Evolutionary conservation across 225 moss, liverwort and hornwort genomes (phyloP).

Genomic region (Bryoerythrophyllum caledonicum): DNA sequence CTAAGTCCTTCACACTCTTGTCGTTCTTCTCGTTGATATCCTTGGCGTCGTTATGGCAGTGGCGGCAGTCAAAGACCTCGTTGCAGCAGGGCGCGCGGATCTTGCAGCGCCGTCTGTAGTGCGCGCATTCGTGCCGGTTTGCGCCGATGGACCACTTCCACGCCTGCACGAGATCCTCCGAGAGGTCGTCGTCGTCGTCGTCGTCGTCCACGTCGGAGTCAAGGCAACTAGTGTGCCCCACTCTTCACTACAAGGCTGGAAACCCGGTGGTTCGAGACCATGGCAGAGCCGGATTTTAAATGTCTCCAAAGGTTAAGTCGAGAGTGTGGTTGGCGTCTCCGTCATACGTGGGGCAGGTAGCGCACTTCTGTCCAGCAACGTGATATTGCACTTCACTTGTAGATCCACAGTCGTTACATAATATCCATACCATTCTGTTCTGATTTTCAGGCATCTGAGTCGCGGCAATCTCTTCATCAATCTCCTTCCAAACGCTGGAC

Average conservation of each 20-base stretch:
- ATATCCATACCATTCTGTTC: conserved; percentile 50
- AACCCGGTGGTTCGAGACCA: conserved; percentile 16
- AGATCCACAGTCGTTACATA: conserved; percentile 53
- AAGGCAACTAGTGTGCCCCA: conserved; percentile 60
- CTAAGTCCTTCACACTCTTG: conserved; percentile 80
- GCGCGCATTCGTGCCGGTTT: conserved; percentile 51
- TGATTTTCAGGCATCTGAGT: conserved; percentile 38
- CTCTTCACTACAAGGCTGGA: conserved; percentile 8
- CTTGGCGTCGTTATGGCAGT: conserved; percentile 94
- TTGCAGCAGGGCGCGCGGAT: conserved; percentile 93
- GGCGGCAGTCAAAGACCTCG: conserved; percentile 81
- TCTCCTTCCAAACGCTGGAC: conserved; percentile 51
- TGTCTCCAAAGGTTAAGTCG: conserved; percentile 7
- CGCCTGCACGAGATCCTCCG: conserved; percentile 36
- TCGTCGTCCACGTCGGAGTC: conserved; percentile 58
- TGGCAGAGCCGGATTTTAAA: conserved; percentile 21
- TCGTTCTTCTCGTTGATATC: conserved; percentile 83
- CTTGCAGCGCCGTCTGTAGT: conserved; percentile 79
- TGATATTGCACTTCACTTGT: conserved; percentile 51
- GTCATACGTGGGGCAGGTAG: conserved; percentile 44
- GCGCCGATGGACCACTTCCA: conserved; percentile 47
- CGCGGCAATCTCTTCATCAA: conserved; percentile 45
- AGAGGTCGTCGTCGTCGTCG: conserved; percentile 21
- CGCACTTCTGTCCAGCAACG: conserved; percentile 47
- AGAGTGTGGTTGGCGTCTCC: conserved; percentile 26